Evolutionary conservation across 1,139 yeast species (phyloP), one percentile per base, ranked within the genome.

Genomic region (Suhomyces atakaporum): DNA sequence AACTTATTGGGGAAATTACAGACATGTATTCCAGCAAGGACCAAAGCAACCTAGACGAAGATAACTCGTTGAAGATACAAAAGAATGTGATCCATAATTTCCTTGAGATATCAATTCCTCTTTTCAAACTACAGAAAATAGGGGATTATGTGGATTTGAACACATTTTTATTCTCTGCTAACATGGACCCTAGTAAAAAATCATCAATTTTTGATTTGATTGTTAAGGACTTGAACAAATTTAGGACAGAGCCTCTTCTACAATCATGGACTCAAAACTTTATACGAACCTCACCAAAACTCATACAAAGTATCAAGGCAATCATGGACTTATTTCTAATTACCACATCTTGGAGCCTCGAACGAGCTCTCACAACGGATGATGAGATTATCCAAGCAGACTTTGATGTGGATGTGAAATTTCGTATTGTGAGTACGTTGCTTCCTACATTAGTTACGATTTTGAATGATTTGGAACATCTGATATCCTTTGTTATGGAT

Each of bases 261-360:
- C 37, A 47, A 3, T 21, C 43, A 21, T 54, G 63, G 59, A 54
- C 62, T 4, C 46, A 49, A 9, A 49, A 54, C 21, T 57, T 60
- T 31, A 23, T 54, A 8, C 38, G 43, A 29, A 32, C 43, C 8
- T 30, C 49, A 33, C 44, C 47, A 13, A 36, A 40, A 3, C 39
- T 60, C 16, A 43, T 46, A 4, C 36, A 36, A 4, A 45, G 50
- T 7, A 46, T 63, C 34, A 47, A 39, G 24, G 40, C 40, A 1
- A 35, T 61, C 0, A 44, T 64, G 27, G 69, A 64, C 31, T 51
- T 59, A 11, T 29, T 57, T 1, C 48, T 66, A 26, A 49, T 60
- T 3, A 38, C 58, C 1, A 47, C 55, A 6, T 62, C 72, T 3
- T 62, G 72, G 66, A 62, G 59, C 34, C 51, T 69, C 23, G 74